These are phyloP conservation scores for Adenanthera pavonina DNA, from an alignment of 306 rosid genomes.

Conservation along the genomic window DNA sequence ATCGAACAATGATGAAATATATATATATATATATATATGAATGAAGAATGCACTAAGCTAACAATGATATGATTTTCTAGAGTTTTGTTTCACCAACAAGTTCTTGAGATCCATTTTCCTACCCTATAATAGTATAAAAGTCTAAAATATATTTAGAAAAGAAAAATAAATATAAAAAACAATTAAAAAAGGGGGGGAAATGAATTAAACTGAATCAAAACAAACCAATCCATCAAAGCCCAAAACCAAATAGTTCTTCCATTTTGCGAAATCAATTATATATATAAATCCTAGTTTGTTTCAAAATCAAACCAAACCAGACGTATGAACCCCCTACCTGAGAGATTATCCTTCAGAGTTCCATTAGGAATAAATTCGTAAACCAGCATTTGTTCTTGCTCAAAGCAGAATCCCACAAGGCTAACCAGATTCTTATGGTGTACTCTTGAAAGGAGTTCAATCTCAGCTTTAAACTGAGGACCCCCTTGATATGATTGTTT, in stretches of 20 bases:
- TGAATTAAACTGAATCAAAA: not conserved
- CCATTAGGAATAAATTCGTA: constrained; percentile 60
- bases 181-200: no score
- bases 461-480: constrained; percentile 57
- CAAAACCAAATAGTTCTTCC: not conserved
- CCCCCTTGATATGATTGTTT: constrained; percentile 52
- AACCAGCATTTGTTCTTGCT: constrained; percentile 61
- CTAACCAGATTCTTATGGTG: constrained; percentile 62
- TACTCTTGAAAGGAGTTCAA: constrained; percentile 67
- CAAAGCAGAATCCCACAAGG: constrained; percentile 64
- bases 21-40: no score
- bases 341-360: constrained; percentile 46
- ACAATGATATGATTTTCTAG: not conserved
- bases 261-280: not conserved
- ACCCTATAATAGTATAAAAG: not conserved
- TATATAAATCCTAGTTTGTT: not conserved
- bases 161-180: no score
- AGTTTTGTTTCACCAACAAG: no score
- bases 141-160: no score
- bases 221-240: not conserved
- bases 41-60: no score
- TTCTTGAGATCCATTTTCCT: no score
- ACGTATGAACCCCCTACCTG: constrained; percentile 42
- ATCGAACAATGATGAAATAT: no score
- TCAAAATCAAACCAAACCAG: not conserved